phyloP scores from a whole-genome alignment of 495 filamentous ascomycete species.

The Jackrogersella multiformis region DNA sequence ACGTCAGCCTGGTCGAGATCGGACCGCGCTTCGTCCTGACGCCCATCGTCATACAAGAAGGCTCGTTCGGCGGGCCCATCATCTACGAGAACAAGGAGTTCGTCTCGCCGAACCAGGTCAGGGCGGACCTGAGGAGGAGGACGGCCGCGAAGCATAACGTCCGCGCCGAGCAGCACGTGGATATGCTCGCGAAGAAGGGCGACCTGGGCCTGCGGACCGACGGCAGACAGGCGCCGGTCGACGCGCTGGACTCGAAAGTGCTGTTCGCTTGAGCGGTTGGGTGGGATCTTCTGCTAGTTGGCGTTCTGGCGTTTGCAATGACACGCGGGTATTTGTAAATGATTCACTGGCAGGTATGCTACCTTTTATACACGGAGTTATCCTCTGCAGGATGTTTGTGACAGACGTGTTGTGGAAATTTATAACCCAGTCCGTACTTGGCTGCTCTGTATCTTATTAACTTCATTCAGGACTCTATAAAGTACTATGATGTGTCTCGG shows the following conservation, averaged over 20 bases:
- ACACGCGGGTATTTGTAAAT: constrained; percentile 36
- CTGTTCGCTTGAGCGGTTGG: constrained; percentile 78
- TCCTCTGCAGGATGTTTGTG: not conserved
- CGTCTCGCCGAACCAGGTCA: constrained; percentile 93
- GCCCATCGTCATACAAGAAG: constrained; percentile 94
- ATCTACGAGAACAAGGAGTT: constrained; percentile 99
- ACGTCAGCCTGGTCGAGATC: constrained; percentile 88
- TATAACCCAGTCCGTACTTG: too few species aligned
- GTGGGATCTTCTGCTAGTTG: constrained; percentile 14
- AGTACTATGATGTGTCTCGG: too few species aligned
- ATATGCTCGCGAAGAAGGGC: constrained; percentile 76
- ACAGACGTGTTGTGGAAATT: not conserved
- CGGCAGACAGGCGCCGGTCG: constrained; percentile 65
- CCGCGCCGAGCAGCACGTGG: constrained; percentile 75
- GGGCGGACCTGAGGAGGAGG: constrained; percentile 75
- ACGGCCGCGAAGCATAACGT: constrained; percentile 79
- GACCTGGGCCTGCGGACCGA: constrained; percentile 77
- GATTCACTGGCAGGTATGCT: constrained; percentile 11
- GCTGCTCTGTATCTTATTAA: too few species aligned
- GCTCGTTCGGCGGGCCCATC: constrained; percentile 93
- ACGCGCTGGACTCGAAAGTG: constrained; percentile 80
- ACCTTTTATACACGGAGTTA: constrained; percentile 13
- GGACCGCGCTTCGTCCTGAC: constrained; percentile 95
- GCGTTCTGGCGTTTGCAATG: constrained; percentile 41
- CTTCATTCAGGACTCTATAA: too few species aligned